Evolutionary conservation across 345 rosid genomes (phyloP), one percentile per base, ranked within the genome.

Genomic region (Eutrema heterophyllum): DNA sequence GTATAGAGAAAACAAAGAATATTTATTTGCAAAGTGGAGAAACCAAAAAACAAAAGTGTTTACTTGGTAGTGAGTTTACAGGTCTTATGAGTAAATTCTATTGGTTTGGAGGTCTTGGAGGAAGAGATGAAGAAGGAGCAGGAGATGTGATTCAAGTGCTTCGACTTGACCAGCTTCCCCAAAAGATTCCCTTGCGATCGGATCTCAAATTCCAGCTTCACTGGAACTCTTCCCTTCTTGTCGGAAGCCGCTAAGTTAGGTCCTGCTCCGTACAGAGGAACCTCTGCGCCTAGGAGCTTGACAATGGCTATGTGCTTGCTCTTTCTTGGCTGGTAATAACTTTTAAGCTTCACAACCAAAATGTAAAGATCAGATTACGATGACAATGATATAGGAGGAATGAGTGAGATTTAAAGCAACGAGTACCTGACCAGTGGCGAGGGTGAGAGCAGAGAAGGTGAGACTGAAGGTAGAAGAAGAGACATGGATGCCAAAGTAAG

Each of bases 181-280:
- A 92, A 91, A 54, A 92, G 93, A 70, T 90, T 83, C 51, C 97
- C 96, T 70, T 78, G 71, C 0, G 92, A 85, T 69, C 69, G 62
- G 30, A 93, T 70, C 49, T 85, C 93, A 75, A 93, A 87, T 68
- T 80, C 79, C 53, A 92, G 61, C 36, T 63, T 81, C 83, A 93
- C 59, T 0, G 93, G 91, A 83, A 88, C 81, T 67, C 71, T 83
- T 9, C 80, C 71, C 0, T 71, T 81, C 56, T 77, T 67, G 40
- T 88, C 81, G 1, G 87, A 78, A 3, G 38, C 69, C 0, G 78
- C 73, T 24, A 92, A 78, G 49, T 72, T 59, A 6, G 87, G 89
- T 57, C 97, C 95, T 5, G 95, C 97, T 55, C 97, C 98, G 64
- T 90, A 92, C 41, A 92, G 44, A 30, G 98, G 93, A 63, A 90